Base-by-base conservation (phyloP, 192 early-diverging fungal species). In the Coemansia sp. region DNA sequence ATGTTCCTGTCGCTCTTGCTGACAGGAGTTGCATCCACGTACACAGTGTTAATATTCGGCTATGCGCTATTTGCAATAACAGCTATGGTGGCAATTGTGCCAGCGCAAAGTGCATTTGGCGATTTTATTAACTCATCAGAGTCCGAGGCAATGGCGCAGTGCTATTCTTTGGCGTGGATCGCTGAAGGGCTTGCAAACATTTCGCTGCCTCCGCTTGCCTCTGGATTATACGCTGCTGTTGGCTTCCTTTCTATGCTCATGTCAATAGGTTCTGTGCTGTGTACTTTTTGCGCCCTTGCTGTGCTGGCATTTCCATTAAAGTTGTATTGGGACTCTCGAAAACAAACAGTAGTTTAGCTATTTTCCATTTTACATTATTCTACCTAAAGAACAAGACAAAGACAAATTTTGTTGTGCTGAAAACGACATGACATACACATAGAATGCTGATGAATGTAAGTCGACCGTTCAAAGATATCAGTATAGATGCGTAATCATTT, bases 21-120 rank as follows among this genome's bases (percentile, higher is more conserved):
- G 20, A 72, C 59, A 15, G 69, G 72, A 5, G 58, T 75, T 30
- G 70, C 73, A 7, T 7, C 37, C 16, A 72, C 49, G 39, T 81
- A 81, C 43, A 25, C 70, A 6, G 66, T 81, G 48, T 63, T 72
- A 9, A 55, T 81, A 4, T 53, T 69, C 40, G 78, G 78, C 13
- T 81, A 81, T 40, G 57, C 78, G 1, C n/a, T 81, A 61, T 81
- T 81, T 72, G 67, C 72, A 0, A 53, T 72, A 9, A 69, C 67
- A n/a, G 61, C 72, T 1, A 81, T 81, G 78, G 48, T 75, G 30
- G 73, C 68, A 7, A 60, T 72, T 48, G 72, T 81, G 48, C 78
- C 78, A 4, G 72, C 78, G n/a, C 78, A 81, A 51, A 81, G 78
- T 46, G 73, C 78, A 5, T 81, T 81, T 68, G 78, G 78, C 10